phyloP scores from a whole-genome alignment of 2,329 filamentous ascomycete genomes.

The Teratosphaeria destructans region DNA sequence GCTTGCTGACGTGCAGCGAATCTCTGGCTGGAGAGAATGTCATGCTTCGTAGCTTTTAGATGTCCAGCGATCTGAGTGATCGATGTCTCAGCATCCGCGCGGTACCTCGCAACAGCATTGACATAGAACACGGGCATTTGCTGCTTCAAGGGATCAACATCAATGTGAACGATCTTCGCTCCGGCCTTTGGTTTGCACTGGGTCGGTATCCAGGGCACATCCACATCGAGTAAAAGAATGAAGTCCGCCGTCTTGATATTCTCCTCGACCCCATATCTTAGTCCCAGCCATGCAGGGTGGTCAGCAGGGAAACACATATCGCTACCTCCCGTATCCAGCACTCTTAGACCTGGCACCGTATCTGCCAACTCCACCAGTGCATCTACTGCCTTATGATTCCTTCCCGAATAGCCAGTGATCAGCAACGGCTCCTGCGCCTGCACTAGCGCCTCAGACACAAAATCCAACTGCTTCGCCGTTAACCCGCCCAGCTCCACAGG shows the following conservation, averaged over 20 bases:
- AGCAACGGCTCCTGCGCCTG: constrained; percentile 56
- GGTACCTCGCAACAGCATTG: constrained; percentile 41
- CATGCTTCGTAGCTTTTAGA: constrained; percentile 41
- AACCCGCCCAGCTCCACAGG: constrained; percentile 58
- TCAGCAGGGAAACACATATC: constrained; percentile 73
- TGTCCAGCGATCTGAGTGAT: constrained; percentile 58
- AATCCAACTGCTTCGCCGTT: constrained; percentile 42
- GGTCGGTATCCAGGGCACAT: constrained; percentile 90
- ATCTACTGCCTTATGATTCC: constrained; percentile 53
- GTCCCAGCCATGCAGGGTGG: constrained; percentile 49
- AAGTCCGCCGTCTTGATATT: constrained; percentile 67
- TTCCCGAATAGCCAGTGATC: constrained; percentile 60
- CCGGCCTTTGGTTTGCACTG: constrained; percentile 48
- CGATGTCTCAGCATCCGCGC: constrained; percentile 43
- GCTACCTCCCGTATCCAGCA: constrained; percentile 66
- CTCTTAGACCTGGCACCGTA: constrained; percentile 55
- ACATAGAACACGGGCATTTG: constrained; percentile 51
- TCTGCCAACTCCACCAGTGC: constrained; percentile 59
- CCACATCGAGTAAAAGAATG: constrained; percentile 77
- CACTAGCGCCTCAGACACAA: constrained; percentile 54
- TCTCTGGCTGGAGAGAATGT: constrained; percentile 23
- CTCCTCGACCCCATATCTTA: constrained; percentile 65
- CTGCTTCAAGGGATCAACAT: constrained; percentile 56
- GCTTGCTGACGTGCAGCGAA: constrained; percentile 39
- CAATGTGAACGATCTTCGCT: constrained; percentile 54